Base-by-base conservation (phyloP, 257 asterid genomes). In the Penstemon barbatus region DNA sequence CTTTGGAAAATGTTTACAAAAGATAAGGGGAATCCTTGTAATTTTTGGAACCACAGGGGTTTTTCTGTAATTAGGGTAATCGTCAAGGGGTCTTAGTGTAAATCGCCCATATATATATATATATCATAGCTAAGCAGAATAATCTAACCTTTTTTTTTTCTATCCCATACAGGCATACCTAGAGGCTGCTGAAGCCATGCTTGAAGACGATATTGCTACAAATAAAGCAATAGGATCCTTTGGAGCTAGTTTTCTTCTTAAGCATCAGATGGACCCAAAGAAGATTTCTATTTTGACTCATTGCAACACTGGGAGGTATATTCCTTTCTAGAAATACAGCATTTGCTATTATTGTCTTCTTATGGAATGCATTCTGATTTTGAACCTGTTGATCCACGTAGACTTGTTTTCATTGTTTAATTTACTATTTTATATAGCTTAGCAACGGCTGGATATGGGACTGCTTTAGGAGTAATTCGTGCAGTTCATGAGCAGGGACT, bases 361-460 rank as follows among this genome's bases (percentile, higher is more conserved):
- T 18, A 44, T 51, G 41, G 41, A 51, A 70, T 65, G 13, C 48
- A 69, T 56, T 57, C n/a, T 71, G 80, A 77, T 69, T 48, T 61
- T 73, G 66, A 55, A 65, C 38, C 58, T 58, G 58, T 50, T 48
- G 63, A 42, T 65, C 68, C 49, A 36, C 25, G 25, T 53, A 41
- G 58, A 73, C 62, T 48, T 55, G 63, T 70, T 78, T 66, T 74
- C 60, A 68, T 48, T 68, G 68, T 68, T 71, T 5, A 12, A 33
- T 69, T 8, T 37, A 37, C 69, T 77, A 51, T 71, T 61, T 68
- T 33, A 58, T 19, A 71, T 74, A 93, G 97, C 69, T 90, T 93
- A 60, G 98, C 98, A 51, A 93, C 98, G 54, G 97, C 97, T 79
- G 98, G 98, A 76, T 93, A 88, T 84, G 98, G 98, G 79, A 93